Evolutionary conservation across 2,329 filamentous ascomycete genomes (phyloP), one percentile per base, ranked within the genome.

Genomic region (Calcarisporium arbuscula): DNA sequence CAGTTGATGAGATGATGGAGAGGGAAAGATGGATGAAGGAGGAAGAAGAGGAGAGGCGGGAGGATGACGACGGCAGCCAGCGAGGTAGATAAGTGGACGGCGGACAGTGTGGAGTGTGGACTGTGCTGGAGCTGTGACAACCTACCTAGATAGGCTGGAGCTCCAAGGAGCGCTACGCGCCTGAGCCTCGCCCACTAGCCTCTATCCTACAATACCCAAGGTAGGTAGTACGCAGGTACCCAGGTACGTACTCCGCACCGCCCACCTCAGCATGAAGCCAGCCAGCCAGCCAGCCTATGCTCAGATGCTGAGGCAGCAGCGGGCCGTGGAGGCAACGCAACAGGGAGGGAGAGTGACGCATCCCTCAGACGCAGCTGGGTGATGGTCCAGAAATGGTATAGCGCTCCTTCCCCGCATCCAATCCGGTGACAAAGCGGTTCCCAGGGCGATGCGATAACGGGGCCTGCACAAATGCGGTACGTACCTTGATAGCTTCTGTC

Each of bases 391-490:
- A 34, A 17, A 16, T 12, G 25, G 40, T 25, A 32, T 42, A 40
- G 40, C 34, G 33, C 17, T 8, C 16, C 29, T 12, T 19, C 23
- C 19, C 32, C 28, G 37, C 32, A 36, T 30, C 47, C 47, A 55
- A 49, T 50, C 40, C 40, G 36, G 46, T 49, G 43, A 41, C 38
- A 33, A 31, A 30, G 32, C 35, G 39, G 53, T 56, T 50, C 40
- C 54, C 49, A 38, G 46, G 50, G 47, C 53, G 50, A 57, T 57
- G 48, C 53, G 53, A 57, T 56, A 56, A 56, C 48, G 45, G 20
- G 45, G 27, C 35, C 32, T 36, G 32, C 40, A 32, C 34, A 35
- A 30, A 32, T 19, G 28, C 41, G 49, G 42, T 48, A 51, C 48
- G 38, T 46, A 19, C 22, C 25, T 36, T 11, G 19, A 15, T 19